Conservation (phyloP, 1,284 basidiomycete species). For the Austroboletus niveus region DNA sequence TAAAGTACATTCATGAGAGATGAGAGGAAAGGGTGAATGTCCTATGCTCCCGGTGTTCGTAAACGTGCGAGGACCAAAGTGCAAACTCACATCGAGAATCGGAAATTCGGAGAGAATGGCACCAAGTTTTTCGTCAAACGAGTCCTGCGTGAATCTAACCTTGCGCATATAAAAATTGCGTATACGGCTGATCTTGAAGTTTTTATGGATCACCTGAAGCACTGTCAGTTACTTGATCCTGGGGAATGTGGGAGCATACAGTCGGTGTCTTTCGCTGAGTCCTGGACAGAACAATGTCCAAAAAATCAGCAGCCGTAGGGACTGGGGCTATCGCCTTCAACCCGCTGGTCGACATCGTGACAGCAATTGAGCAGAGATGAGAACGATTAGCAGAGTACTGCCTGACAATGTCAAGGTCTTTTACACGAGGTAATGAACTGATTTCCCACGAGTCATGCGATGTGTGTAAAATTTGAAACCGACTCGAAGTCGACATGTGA, state of each 20-base stretch:
- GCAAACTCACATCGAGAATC: slow-evolving; percentile 80
- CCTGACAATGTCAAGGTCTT: neutral
- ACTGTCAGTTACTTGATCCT: slow-evolving; percentile 3
- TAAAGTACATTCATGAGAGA: slow-evolving; percentile 95
- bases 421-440: neutral
- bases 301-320: slow-evolving; percentile 90
- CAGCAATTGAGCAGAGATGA: slow-evolving; percentile 5
- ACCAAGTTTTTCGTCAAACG: slow-evolving; percentile 95
- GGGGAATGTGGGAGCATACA: slow-evolving; percentile 42
- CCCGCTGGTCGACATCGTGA: slow-evolving; percentile 79
- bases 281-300: slow-evolving; percentile 93
- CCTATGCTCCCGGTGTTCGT: slow-evolving; percentile 46
- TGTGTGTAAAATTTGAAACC: neutral
- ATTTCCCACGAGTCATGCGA: slow-evolving; percentile 18
- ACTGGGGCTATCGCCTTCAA: slow-evolving; percentile 97
- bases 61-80: neutral
- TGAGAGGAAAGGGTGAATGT: slow-evolving; percentile 92
- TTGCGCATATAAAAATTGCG: slow-evolving; percentile 98
- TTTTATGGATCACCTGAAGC: slow-evolving; percentile 88
- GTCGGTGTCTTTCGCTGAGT: slow-evolving; percentile 98
- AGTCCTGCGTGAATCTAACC: slow-evolving; percentile 98
- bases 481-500: neutral
- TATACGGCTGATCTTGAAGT: slow-evolving; percentile 98
- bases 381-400: neutral
- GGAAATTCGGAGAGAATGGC: slow-evolving; percentile 96